Base-by-base conservation (phyloP, 176 grass and related monocot species). In the Eleusine indica region DNA sequence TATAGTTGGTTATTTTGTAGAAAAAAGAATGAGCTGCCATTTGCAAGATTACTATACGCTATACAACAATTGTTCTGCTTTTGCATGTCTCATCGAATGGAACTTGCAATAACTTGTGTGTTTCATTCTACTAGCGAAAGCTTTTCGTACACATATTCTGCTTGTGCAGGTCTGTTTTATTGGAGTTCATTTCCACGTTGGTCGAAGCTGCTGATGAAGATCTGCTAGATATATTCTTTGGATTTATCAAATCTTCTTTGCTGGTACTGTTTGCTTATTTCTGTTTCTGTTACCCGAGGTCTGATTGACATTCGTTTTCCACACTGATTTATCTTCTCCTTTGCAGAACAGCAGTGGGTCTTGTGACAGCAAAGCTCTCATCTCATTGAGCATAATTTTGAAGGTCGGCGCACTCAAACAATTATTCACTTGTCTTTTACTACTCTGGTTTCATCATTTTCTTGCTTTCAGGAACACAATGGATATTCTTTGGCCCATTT, bases 191-290 rank as follows among this genome's bases (percentile, higher is more conserved):
- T 70, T 91, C 88, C 35, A 82, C 84, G 19, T 88, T 95, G 57
- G 78, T 85, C 82, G 87, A 90, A 89, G 86, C 79, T 65, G 90
- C 88, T 42, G 79, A 93, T 40, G 60, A 87, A 61, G 80, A 95
- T 73, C 71, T 94, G 11, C 86, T 95, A 81, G 88, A 90, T 87
- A 88, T 91, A 70, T 70, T 98, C 57, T 98, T 93, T 88, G 76
- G 90, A 86, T 93, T 95, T 84, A 88, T 93, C 28, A 95, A 84
- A 41, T 86, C 89, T 80, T 95, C 91, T 84, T 85, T 98, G 54
- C 78, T 93, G 95, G 96, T 98, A 97, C 21, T 56, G 18, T 73
- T 69, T 82, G 60, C 51, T 76, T 76, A 62, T 76, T 81, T 84
- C 18, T 90, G 37, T 62, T 71, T 44, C 40, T 73, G 18, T 64